These are phyloP conservation scores for Aurantiochytrium sp. DNA, from an alignment of 108 stramenopile genomes.

Conservation along the genomic window DNA sequence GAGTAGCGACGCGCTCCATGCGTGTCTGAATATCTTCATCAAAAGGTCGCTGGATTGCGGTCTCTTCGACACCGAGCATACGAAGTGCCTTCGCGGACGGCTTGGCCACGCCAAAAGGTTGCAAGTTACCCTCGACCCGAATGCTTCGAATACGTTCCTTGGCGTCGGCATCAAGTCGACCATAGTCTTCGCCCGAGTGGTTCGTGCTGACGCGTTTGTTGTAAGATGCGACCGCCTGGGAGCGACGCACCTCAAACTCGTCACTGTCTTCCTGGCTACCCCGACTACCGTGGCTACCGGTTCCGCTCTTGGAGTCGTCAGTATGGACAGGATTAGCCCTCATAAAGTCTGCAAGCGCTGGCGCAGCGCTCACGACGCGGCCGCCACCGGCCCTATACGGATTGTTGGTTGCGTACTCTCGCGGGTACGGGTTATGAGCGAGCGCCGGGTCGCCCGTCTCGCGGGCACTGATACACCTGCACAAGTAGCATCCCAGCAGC, in stretches of 20 bases:
- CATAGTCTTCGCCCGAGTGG: not conserved
- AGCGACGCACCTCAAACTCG: not conserved
- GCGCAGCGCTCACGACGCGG: not conserved
- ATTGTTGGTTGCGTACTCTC: not conserved
- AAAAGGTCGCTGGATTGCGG: not conserved
- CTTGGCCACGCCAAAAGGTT: not conserved
- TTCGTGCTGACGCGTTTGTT: not conserved
- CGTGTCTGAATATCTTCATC: not conserved
- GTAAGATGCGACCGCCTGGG: not conserved
- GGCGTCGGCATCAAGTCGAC: not conserved
- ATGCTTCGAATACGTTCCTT: not conserved
- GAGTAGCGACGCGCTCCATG: not conserved
- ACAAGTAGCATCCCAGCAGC: not conserved
- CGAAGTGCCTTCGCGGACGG: not conserved
- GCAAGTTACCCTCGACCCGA: not conserved
- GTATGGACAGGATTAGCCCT: not conserved
- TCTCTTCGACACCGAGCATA: not conserved
- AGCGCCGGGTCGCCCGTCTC: too few species aligned
- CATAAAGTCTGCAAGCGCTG: not conserved
- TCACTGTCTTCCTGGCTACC: not conserved
- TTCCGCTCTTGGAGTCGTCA: not conserved
- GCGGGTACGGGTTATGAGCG: too few species aligned
- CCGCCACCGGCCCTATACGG: not conserved
- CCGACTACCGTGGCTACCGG: not conserved
- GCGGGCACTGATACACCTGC: not conserved